These are phyloP conservation scores for Cyclocybe aegerita DNA, from an alignment of 768 basidiomycete species.

Conservation along the genomic window DNA sequence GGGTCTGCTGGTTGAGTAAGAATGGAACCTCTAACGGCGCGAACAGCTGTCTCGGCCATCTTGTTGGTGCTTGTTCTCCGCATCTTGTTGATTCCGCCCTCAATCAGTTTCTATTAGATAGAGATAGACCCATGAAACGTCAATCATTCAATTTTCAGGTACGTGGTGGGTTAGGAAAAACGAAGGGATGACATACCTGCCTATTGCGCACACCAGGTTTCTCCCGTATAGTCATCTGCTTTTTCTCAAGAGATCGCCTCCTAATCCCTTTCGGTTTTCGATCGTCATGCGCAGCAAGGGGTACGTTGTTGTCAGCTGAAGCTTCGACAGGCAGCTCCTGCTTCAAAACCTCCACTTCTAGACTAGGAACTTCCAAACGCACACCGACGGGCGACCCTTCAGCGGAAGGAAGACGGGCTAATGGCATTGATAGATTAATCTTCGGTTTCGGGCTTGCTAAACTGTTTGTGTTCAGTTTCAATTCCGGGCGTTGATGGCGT, in stretches of 20 bases:
- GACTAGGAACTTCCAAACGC: constrained; percentile 19
- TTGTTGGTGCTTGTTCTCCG: constrained; percentile 6
- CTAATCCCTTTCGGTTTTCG: constrained; percentile 12
- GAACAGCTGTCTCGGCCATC: constrained; percentile 2
- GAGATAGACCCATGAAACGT: constrained; percentile 11
- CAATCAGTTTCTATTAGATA: constrained; percentile 19
- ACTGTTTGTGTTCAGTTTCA: constrained; percentile 8
- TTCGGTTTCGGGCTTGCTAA: constrained; percentile 17
- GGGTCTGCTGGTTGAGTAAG: constrained; percentile 1
- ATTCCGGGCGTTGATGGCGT: constrained; percentile 10
- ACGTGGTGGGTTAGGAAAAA: constrained; percentile 4
- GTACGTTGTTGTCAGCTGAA: constrained; percentile 7
- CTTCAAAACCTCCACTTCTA: constrained; percentile 25
- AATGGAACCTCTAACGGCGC: not conserved
- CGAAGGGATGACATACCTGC: constrained; percentile 15
- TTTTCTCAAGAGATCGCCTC: constrained; percentile 17
- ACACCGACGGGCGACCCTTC: constrained; percentile 23
- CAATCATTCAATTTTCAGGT: constrained; percentile 18
- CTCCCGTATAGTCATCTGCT: constrained; percentile 10
- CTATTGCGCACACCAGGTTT: constrained; percentile 7
- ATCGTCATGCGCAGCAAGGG: constrained; percentile 1
- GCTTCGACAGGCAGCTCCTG: constrained; percentile 14
- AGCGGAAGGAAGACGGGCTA: constrained; percentile 10
- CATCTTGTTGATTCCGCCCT: constrained; percentile 27
- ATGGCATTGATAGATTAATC: constrained; percentile 9